These are phyloP conservation scores for Leccinum fuscescens DNA, from an alignment of 1,284 basidiomycete species.

Conservation along the genomic window DNA sequence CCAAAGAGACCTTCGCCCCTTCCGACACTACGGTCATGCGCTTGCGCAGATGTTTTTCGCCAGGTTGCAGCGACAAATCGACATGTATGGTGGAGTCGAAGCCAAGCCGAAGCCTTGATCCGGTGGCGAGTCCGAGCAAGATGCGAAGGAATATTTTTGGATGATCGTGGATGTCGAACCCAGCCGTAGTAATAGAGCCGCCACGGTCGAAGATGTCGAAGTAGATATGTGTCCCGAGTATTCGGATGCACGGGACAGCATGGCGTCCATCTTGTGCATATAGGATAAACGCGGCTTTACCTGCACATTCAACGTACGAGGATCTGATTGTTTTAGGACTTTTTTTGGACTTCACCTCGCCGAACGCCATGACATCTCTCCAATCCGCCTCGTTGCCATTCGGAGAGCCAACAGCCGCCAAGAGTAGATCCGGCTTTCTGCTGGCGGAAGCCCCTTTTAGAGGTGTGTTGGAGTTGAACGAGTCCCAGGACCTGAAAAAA, in stretches of 20 bases:
- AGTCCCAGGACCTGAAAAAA: background rate
- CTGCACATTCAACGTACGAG: background rate
- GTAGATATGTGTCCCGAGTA: background rate
- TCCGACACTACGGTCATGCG: background rate
- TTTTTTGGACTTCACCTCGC: background rate
- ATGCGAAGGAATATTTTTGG: background rate
- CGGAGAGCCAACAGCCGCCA: background rate
- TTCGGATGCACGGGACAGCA: background rate
- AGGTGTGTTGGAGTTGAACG: background rate
- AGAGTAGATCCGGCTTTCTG: background rate
- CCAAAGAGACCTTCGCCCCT: background rate
- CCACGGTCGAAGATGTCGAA: background rate
- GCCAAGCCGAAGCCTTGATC: background rate
- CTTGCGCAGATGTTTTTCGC: background rate
- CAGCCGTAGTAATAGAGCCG: background rate
- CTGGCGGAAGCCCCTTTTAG: background rate
- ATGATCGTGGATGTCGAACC: background rate
- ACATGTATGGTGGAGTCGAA: background rate
- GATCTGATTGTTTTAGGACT: background rate
- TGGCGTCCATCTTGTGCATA: background rate
- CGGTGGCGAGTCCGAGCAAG: background rate
- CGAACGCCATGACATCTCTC: background rate
- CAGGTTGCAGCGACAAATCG: background rate
- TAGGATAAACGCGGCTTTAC: background rate
- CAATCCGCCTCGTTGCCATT: background rate